Base-by-base conservation (phyloP, 768 basidiomycete species). In the Paxillus ammoniavirescens region DNA sequence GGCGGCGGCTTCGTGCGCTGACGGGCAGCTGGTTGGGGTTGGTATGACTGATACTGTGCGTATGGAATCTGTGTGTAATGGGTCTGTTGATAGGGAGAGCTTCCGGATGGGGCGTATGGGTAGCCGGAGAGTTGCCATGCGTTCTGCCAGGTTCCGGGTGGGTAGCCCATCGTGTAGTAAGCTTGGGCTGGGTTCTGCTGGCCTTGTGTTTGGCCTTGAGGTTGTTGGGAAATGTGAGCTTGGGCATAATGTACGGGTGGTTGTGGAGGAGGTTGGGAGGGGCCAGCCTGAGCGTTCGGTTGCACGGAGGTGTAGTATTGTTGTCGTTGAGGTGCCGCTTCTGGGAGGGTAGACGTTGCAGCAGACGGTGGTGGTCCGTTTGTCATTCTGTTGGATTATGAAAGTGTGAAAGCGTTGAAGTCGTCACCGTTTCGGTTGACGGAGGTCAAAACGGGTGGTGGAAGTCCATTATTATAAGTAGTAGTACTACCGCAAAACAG, bases 361-460 rank as follows among this genome's bases (percentile, higher is more conserved):
- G 58, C 26, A 12, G 61, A 17, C 28, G 77, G 60, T 36, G 74
- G 73, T 28, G 73, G 73, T 46, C 73, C 75, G 56, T 69, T 72
- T 37, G 72, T 71, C 75, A 76, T 79, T 18, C 42, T 8, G 38
- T 12, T 38, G 4, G 7, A 21, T 14, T 31, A 23, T 45, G 10
- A 44, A 21, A 41, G 36, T 41, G 5, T 5, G 21, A 49, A 15
- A 33, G 18, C n/a, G 17, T 17, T 35, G 28, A 30, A 33, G 35
- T 23, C 30, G 49, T 51, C 40, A 35, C 17, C 21, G 53, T 35
- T 42, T 50, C 38, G 21, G 35, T 21, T 35, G 30, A 28, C 15
- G 21, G 30, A 38, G 21, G 48, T 31, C 26, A 26, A 26, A 4
- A 26, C 21, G 21, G 21, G 21, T 26, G 26, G 26, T 42, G 18